phyloP scores from a whole-genome alignment of 441 rosid species.

The Cnidoscolus chayamansa region DNA sequence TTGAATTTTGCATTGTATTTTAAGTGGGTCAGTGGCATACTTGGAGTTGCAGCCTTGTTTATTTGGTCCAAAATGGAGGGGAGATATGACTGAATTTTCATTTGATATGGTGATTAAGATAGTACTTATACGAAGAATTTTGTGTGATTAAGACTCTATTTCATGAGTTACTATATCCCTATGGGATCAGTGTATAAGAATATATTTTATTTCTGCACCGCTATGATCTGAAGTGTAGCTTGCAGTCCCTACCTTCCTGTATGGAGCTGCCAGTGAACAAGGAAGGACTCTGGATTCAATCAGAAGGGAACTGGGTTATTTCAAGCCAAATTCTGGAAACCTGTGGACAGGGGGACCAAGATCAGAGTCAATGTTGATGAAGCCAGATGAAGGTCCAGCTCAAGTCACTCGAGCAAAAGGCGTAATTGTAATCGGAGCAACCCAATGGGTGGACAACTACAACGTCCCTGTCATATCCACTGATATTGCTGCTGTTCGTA shows the following conservation, averaged over 20 bases:
- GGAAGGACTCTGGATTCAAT: conserved; percentile 70
- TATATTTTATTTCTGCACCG: not conserved
- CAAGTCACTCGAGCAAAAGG: conserved; percentile 56
- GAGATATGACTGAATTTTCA: not conserved
- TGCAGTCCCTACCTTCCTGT: conserved; percentile 77
- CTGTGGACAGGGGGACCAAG: conserved; percentile 63
- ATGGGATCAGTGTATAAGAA: not conserved
- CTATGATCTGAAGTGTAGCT: conserved; percentile 27
- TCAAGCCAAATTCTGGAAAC: conserved; percentile 66
- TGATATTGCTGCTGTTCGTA: conserved; percentile 47
- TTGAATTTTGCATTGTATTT: not conserved
- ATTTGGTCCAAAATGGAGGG: not conserved
- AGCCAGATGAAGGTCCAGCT: conserved; percentile 69
- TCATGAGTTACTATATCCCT: not conserved
- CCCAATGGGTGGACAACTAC: conserved; percentile 78
- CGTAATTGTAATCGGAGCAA: conserved; percentile 64
- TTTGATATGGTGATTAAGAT: not conserved
- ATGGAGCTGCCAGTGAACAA: conserved; percentile 67
- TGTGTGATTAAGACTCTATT: not conserved
- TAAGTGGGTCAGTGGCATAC: not conserved
- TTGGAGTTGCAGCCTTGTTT: not conserved
- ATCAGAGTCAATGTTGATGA: conserved; percentile 40
- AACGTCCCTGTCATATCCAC: conserved; percentile 63
- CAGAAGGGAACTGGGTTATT: conserved; percentile 81
- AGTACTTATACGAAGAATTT: not conserved